Base-by-base conservation (phyloP, 106 monocot species). In the Amphibolis antarctica region DNA sequence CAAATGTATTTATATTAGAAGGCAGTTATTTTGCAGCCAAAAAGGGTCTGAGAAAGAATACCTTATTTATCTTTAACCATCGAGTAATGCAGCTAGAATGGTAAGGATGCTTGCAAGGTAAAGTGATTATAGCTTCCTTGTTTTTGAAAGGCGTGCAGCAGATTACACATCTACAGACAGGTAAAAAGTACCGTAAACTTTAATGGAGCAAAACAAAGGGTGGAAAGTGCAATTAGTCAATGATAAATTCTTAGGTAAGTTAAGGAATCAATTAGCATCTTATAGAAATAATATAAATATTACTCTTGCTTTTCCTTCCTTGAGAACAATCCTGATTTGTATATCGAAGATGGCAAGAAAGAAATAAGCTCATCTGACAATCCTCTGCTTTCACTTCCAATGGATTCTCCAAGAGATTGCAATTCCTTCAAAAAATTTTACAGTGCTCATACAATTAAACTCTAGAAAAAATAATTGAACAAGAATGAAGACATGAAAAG, bases 1-100 rank as follows among this genome's bases (percentile, higher is more conserved):
- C 36, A 36, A 36, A 36, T 36, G 36, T 4, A 36, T 2, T n/a
- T n/a, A 36, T 36, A 4, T 36, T 36, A 36, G 7, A 36, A 36
- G 36, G 36, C 7, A 36, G 36, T 36, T 36, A 36, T 36, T 7
- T 36, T 36, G 7, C 7, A 36, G 36, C 36, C 2, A 36, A 36
- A 2, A 36, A 2, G 17, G 58, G 53, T 24, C 19, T 24, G 53
- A 57, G 13, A 42, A 10, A 60, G 45, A 59, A 31, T 81, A 84
- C 92, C 86, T 92, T 92, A 17, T 82, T 92, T 64, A 84, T 92
- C 73, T 84, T 86, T 46, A 92, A 65, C 92, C 92, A 92, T 30
- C 59, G 69, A 47, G 77, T 69, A 42, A 84, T 59, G 68, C 92
- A 92, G 65, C 5, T 12, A 42, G 77, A 77, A 69, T 92, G 92